Evolutionary conservation across 495 filamentous ascomycete genomes (phyloP).

Genomic region (Durotheca rogersii): DNA sequence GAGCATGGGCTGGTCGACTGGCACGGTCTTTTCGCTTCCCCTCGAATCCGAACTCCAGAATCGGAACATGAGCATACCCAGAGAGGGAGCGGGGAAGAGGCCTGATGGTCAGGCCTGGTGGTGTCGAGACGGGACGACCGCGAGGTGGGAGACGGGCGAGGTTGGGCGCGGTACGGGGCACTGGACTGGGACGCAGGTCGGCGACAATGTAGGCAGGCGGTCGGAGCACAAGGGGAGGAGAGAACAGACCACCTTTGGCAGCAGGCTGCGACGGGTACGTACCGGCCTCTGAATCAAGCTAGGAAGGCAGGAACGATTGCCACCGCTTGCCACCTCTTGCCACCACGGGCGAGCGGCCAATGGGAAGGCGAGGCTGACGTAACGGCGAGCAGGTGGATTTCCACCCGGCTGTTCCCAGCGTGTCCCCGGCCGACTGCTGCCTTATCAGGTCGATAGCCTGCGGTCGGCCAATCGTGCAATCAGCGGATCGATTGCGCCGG

Average conservation of each 20-base stretch:
- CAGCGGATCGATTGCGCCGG: conserved; percentile 33
- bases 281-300: too few relatives aligned
- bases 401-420: conserved; percentile 9
- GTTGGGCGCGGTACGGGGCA: neutral
- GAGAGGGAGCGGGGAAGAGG: conserved; percentile 17
- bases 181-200: neutral
- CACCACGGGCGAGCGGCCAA: too few relatives aligned
- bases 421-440: conserved; percentile 17
- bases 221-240: conserved; percentile 1
- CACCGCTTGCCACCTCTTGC: conserved; percentile 17
- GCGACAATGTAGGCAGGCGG: neutral
- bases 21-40: conserved; percentile 48
- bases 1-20: conserved; percentile 38
- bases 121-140: conserved; percentile 12
- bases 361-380: conserved; percentile 43
- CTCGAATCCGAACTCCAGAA: conserved; percentile 52
- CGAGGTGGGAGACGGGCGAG: conserved; percentile 14
- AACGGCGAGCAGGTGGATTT: conserved; percentile 30
- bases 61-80: conserved; percentile 50
- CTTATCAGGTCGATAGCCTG: conserved; percentile 9
- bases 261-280: too few relatives aligned
- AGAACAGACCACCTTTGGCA: conserved; percentile 2
- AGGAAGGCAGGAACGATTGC: conserved; percentile 20
- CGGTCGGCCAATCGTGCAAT: conserved; percentile 32
- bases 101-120: too few relatives aligned